A percentile compares a stretch with the other conserved stretches of the same genome.
Evolutionary conservation across 148 eudicot species (phyloP).

Genomic region (Vaccinium myrtillus): DNA sequence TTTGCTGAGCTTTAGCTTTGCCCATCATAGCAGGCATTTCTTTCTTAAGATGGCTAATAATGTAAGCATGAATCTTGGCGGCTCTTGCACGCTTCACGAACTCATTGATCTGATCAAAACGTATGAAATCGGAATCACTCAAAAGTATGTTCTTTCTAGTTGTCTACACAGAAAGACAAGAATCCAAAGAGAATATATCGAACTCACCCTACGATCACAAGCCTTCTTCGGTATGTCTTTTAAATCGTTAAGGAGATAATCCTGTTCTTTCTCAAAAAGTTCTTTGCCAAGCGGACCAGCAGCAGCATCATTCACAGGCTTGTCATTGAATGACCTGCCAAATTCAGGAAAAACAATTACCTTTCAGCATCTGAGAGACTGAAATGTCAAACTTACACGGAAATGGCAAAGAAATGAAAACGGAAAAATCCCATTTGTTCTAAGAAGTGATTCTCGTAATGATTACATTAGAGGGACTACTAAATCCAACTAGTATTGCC

Average conservation of each 20-base stretch:
- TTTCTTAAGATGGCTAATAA: slow-evolving; percentile 85
- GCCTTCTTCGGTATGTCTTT: slow-evolving; percentile 97
- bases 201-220: slow-evolving; percentile 91
- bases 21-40: slow-evolving; percentile 99
- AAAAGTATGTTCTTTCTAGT: background rate
- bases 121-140: background rate
- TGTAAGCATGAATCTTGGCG: slow-evolving; percentile 93
- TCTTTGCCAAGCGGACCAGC: slow-evolving; percentile 88
- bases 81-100: slow-evolving; percentile 98
- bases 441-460: background rate
- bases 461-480: background rate
- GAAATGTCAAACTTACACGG: background rate
- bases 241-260: slow-evolving; percentile 81
- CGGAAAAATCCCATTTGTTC: background rate
- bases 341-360: background rate
- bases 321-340: slow-evolving; percentile 87
- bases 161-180: background rate
- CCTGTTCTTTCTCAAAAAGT: slow-evolving; percentile 97
- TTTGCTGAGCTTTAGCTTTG: slow-evolving; percentile 84
- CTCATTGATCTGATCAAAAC: slow-evolving; percentile 68
- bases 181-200: background rate
- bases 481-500: background rate
- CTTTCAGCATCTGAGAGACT: background rate
- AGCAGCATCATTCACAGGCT: slow-evolving; percentile 64
- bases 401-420: background rate